Evolutionary conservation across 257 asterid species (phyloP).

Genomic region (Vinca minor): DNA sequence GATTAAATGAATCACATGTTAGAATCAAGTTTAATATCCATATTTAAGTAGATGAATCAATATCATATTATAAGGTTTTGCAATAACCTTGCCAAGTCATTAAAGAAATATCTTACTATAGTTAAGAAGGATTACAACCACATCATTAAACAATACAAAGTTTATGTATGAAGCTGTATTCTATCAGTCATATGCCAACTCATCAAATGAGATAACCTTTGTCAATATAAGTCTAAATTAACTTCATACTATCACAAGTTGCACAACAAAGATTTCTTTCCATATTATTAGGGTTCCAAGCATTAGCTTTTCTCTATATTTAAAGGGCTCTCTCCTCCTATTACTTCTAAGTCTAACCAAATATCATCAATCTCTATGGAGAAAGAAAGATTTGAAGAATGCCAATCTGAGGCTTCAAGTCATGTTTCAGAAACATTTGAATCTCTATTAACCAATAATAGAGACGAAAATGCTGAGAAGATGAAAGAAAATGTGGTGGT

Average conservation of each 20-base stretch:
- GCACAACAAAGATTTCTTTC: background rate
- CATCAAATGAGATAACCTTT: background rate
- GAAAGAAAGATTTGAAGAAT: slow-evolving; percentile 15
- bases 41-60: no score
- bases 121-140: background rate
- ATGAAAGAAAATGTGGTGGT: slow-evolving; percentile 16
- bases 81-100: no score
- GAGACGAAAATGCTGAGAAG: slow-evolving; percentile 1
- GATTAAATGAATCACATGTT: background rate
- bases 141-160: background rate
- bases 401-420: slow-evolving; percentile 42
- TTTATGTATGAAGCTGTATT: no score
- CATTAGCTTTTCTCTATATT: background rate
- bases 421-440: slow-evolving; percentile 38
- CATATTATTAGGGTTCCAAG: background rate
- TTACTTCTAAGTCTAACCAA: background rate
- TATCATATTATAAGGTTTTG: no score
- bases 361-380: background rate
- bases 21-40: background rate
- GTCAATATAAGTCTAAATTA: background rate
- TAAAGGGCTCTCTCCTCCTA: background rate
- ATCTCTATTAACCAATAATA: background rate
- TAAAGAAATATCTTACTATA: no score
- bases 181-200: background rate
- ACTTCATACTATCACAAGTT: no score